A percentile compares a stretch with the other conserved stretches of the same genome.
These are phyloP conservation scores for Linderina pennispora DNA, from an alignment of 192 early-diverging fungal species.

Conservation along the genomic window DNA sequence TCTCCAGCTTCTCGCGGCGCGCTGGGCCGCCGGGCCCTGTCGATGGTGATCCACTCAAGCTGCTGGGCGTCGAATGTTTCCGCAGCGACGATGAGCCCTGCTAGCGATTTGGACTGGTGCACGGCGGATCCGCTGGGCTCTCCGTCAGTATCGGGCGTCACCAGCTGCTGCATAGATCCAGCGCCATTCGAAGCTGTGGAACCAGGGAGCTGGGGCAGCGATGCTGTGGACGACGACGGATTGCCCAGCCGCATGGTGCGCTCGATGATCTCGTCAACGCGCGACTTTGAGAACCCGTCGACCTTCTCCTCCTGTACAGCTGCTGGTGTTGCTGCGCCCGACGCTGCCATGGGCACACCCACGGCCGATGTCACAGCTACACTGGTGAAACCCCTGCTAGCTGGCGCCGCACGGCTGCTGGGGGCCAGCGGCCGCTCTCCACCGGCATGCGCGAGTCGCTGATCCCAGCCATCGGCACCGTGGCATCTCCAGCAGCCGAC, in stretches of 20 bases:
- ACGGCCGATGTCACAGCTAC: too few species aligned
- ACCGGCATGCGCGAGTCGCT: too few species aligned
- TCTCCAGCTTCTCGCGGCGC: conserved; percentile 39
- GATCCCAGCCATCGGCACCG: too few species aligned
- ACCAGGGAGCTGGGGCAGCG: too few species aligned
- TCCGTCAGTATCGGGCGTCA: conserved; percentile 36
- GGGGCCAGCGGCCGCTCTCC: too few species aligned
- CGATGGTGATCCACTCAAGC: too few species aligned
- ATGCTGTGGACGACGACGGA: conserved; percentile 4
- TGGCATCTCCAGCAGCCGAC: too few species aligned
- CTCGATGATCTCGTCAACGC: conserved; percentile 42
- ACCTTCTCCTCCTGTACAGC: conserved; percentile 2
- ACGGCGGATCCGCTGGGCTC: conserved; percentile 8
- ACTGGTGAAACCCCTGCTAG: too few species aligned
- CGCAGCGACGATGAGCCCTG: too few species aligned
- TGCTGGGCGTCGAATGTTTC: too few species aligned
- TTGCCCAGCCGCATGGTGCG: conserved; percentile 28
- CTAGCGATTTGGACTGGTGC: too few species aligned
- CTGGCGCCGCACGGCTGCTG: too few species aligned
- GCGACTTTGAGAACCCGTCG: conserved; percentile 23
- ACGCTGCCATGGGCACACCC: not conserved
- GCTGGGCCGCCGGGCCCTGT: conserved; percentile 19
- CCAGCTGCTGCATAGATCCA: conserved; percentile 9
- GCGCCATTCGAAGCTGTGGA: not conserved
- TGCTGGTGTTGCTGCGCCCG: not conserved